Evolutionary conservation across 1,139 yeast species (phyloP), one percentile per base, ranked within the genome.

Genomic region (Lodderomyces metapsilosis): DNA sequence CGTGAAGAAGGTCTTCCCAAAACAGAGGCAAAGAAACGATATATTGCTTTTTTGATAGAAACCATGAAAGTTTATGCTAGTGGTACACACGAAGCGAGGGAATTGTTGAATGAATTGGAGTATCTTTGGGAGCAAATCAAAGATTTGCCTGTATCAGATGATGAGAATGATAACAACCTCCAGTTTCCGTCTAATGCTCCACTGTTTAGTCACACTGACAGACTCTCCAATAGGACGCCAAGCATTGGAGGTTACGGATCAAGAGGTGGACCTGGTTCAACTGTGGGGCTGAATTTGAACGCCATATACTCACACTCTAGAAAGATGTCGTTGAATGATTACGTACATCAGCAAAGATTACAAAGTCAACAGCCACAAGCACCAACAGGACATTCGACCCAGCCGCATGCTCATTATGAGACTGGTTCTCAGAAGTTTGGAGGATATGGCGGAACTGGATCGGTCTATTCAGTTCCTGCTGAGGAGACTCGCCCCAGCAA

Each of bases 91-190:
- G 89, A 84, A 52, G 83, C 91, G 0, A 61, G 85, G 27, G 88
- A 84, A 53, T 64, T 84, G 40, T 66, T 84, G 42, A 64, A 71
- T 36, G 92, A 84, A 52, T 68, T 85, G 52, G 88, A 84, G 53
- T 80, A 75, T 51, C 64, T 84, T 34, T 85, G 92, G 91, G 84
- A 81, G 54, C 89, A 83, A 56, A 79, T 85, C 41, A 82, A 80
- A 53, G 84, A 81, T 55, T 54, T 80, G 17, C 69, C 62, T 28
- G 61, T 59, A 44, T 45, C 51, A 15, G 59, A 64, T 21, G 68
- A 65, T 18, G 53, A 53, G 38, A 49, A 52, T 34, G 53, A 55
- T 6, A 52, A 53, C 39, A 41, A 46, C 25, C 48, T 61, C 30
- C 63, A 64, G 5, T 52, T 66, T 32, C 74, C 72, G 4, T 52